Conservation (phyloP, 768 basidiomycete species). For the Serendipita indica region DNA sequence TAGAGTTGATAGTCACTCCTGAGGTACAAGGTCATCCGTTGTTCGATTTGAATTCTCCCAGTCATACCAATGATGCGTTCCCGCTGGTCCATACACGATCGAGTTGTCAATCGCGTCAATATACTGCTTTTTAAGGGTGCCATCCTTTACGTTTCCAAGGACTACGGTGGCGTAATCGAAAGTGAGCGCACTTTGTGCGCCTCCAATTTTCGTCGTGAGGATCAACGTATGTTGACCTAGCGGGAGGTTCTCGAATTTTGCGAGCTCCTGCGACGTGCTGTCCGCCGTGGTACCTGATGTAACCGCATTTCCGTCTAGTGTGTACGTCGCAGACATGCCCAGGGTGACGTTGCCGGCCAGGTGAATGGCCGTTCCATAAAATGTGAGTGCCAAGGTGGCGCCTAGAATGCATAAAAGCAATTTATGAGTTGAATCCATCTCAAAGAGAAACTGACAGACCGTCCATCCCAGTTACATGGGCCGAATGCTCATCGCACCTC, state of each 20-base stretch:
- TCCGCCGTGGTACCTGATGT: background rate
- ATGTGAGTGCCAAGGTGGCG: background rate
- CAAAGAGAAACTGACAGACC: too few species aligned
- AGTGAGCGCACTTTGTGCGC: background rate
- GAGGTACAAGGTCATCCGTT: background rate
- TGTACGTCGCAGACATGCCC: background rate
- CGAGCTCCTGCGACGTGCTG: background rate
- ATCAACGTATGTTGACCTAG: background rate
- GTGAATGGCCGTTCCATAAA: background rate
- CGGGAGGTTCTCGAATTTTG: background rate
- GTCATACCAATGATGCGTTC: background rate
- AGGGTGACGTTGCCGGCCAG: background rate
- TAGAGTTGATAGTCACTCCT: background rate
- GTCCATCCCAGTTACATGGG: background rate
- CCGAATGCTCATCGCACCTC: slow-evolving; percentile 4
- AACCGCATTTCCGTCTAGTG: background rate
- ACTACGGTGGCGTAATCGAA: background rate
- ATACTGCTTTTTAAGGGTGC: background rate
- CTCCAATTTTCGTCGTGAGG: background rate
- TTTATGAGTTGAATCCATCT: too few species aligned
- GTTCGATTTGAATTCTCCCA: background rate
- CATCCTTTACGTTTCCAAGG: background rate
- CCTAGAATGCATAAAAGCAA: too few species aligned
- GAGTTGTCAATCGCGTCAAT: background rate
- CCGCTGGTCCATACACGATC: background rate